Evolutionary conservation across 2,329 filamentous ascomycete genomes (phyloP), one percentile per base, ranked within the genome.

Genomic region (Helotiales sp.): DNA sequence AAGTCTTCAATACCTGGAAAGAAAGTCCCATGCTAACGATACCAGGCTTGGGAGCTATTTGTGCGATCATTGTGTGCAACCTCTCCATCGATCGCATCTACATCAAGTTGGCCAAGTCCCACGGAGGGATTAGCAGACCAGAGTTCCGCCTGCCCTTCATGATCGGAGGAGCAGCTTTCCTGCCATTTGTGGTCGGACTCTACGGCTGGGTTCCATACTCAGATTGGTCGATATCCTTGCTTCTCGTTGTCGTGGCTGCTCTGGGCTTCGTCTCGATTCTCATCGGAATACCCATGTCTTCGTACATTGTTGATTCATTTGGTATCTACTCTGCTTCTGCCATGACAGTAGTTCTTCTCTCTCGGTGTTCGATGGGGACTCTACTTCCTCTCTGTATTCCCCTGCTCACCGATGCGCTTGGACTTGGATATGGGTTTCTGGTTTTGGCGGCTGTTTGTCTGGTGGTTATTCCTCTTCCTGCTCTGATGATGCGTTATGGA

Each of bases 101-200:
- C 34, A 34, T 69, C 37, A 52, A 49, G 6, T 49, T 76, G 2
- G 58, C 65, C 34, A 72, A 69, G 13, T 63, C 66, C 76, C 22
- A 58, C 22, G 57, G 52, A 37, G 63, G 59, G 3, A 34, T 26
- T 15, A 26, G 63, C 24, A 58, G 26, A 10, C 89, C 89, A 0
- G 89, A 92, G 70, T 87, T 85, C 72, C 86, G 89, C n/a, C 79
- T 89, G 0, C 88, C 88, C 0, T 78, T 89, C 2, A 84, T 88
- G 76, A 73, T 87, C 11, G 78, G 84, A 0, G 85, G 84, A 0
- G 83, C 83, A 0, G 50, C 88, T 0, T 66, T 89, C 1, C 47
- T 89, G 0, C 88, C 88, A 0, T 76, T 88, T 13, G 81, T 84
- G 1, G 78, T 88, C 0, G 81, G 86, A 65, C 80, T 84, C 72